Evolutionary conservation across 345 rosid species (phyloP).

Genomic region (Citrus unshiu): DNA sequence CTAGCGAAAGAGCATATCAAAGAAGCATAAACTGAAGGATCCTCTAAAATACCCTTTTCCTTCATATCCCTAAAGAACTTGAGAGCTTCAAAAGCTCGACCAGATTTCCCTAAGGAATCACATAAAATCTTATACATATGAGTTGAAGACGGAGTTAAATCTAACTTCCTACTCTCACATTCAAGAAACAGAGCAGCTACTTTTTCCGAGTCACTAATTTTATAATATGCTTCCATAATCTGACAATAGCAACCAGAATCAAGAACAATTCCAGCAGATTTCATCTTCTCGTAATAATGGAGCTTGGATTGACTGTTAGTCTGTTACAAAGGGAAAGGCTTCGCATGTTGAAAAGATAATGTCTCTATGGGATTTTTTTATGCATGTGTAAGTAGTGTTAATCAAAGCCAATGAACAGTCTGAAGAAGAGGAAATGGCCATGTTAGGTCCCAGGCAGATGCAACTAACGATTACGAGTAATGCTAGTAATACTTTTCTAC

Average conservation of each 20-base stretch:
- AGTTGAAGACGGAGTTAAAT: conserved; percentile 27
- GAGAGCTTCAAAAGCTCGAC: conserved; percentile 65
- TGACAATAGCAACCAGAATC: conserved; percentile 55
- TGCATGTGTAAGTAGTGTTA: conserved; percentile 15
- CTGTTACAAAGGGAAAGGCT: conserved; percentile 21
- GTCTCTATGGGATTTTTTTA: conserved; percentile 12
- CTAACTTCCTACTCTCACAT: conserved; percentile 34
- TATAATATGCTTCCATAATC: conserved; percentile 65
- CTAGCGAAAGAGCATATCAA: conserved; percentile 54
- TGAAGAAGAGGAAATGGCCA: conserved; percentile 43
- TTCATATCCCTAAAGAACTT: conserved; percentile 50
- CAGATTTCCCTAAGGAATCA: conserved; percentile 55
- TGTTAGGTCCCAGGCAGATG: too few relatives aligned
- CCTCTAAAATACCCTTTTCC: conserved; percentile 40
- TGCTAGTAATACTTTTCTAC: too few relatives aligned
- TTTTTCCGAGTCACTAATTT: conserved; percentile 37
- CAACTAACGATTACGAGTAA: too few relatives aligned
- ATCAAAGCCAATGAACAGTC: conserved; percentile 41
- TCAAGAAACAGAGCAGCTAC: conserved; percentile 63
- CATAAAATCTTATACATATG: conserved; percentile 41
- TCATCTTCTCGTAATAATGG: conserved; percentile 43
- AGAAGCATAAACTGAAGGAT: conserved; percentile 47
- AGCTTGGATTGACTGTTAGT: background rate
- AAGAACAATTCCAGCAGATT: conserved; percentile 34
- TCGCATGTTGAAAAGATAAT: conserved; percentile 28